A percentile compares a stretch with the other conserved stretches of the same genome.
phyloP scores from a whole-genome alignment of 108 stramenopile genomes.

The Fistulifera pelliculosa region DNA sequence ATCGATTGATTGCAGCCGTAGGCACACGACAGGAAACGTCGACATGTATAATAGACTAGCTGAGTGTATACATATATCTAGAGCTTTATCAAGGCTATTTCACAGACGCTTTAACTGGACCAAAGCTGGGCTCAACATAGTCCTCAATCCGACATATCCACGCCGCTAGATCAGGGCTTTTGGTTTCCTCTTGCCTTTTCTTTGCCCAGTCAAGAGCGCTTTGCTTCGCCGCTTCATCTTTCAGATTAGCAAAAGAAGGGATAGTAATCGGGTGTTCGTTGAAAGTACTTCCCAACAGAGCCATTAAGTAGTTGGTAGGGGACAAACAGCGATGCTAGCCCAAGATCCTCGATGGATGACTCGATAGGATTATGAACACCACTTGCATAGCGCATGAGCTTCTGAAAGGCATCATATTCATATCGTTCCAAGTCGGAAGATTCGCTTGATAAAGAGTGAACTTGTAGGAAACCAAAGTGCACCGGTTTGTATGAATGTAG shows the following conservation, averaged over 20 bases:
- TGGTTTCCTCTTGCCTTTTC: too few relatives aligned
- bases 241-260: conserved; percentile 7
- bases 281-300: neutral
- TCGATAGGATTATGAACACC: neutral
- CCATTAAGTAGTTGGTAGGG: conserved; percentile 1
- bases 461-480: conserved; percentile 10
- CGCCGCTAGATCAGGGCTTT: too few relatives aligned
- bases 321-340: conserved; percentile 8
- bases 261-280: neutral
- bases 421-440: neutral
- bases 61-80: too few relatives aligned
- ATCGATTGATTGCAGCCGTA: too few relatives aligned
- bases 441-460: neutral
- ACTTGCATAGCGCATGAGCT: conserved; percentile 6
- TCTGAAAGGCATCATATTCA: conserved; percentile 2
- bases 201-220: conserved; percentile 1
- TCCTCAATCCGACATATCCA: neutral
- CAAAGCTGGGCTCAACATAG: conserved; percentile 4
- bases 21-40: too few relatives aligned
- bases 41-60: too few relatives aligned
- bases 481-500: conserved; percentile 10
- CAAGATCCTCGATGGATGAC: conserved; percentile 2
- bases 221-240: neutral
- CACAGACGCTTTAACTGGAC: conserved; percentile 2
- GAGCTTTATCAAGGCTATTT: too few relatives aligned